These are phyloP conservation scores for Colletotrichum sansevieriae DNA, from an alignment of 2,329 filamentous ascomycete species.

Conservation along the genomic window DNA sequence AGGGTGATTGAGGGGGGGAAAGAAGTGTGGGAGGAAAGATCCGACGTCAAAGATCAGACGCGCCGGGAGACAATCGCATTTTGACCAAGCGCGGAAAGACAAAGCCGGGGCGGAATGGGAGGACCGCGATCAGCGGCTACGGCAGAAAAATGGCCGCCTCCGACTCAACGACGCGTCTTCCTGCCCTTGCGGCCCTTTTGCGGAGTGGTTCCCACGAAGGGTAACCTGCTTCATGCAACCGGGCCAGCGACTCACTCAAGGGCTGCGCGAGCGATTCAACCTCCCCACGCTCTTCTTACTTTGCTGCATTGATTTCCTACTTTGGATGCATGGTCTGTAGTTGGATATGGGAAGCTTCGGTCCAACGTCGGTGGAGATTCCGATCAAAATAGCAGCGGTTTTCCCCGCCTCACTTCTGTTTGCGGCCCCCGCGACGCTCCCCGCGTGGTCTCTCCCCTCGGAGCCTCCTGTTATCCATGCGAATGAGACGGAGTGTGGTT, in stretches of 20 bases:
- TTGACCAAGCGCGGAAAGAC: slow-evolving; percentile 16
- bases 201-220: too few relatives aligned
- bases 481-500: neutral
- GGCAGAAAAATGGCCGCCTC: slow-evolving; percentile 17
- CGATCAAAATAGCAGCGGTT: slow-evolving; percentile 8
- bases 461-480: slow-evolving; percentile 7
- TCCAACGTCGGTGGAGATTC: slow-evolving; percentile 22
- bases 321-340: neutral
- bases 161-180: too few relatives aligned
- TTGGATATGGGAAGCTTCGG: neutral
- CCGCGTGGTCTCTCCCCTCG: too few relatives aligned
- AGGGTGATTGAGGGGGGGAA: neutral
- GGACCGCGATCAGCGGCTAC: slow-evolving; percentile 26
- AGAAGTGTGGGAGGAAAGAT: slow-evolving; percentile 8
- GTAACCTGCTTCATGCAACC: too few relatives aligned
- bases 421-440: too few relatives aligned
- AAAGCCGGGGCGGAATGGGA: slow-evolving; percentile 3
- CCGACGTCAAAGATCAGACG: slow-evolving; percentile 15
- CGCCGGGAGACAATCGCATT: slow-evolving; percentile 31
- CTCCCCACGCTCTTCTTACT: too few relatives aligned
- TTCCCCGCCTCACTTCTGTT: slow-evolving; percentile 24
- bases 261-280: too few relatives aligned
- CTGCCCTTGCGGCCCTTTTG: too few relatives aligned
- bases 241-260: too few relatives aligned
- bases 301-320: too few relatives aligned